Evolutionary conservation across 2,329 filamentous ascomycete genomes (phyloP), one percentile per base, ranked within the genome.

Genomic region (Sarocladiaceae sp.): DNA sequence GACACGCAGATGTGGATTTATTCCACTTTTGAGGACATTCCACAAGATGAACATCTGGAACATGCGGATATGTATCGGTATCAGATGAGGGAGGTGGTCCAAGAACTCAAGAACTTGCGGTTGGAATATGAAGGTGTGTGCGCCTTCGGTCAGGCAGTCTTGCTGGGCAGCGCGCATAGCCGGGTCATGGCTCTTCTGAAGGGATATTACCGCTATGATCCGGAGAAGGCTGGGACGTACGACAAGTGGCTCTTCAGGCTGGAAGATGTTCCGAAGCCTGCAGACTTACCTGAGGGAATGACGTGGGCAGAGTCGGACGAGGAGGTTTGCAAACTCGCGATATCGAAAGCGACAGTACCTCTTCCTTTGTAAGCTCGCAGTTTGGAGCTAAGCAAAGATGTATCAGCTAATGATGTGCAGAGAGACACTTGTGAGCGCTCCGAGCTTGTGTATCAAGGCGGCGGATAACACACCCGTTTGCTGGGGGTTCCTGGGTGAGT

Each of bases 1-100:
- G 81, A 84, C 55, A 85, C 83, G 0, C 74, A 85, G 49, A 64
- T 79, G 23, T 85, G 77, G 74, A 54, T 85, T 2, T 85, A 81
- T 58, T 70, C 68, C 1, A 73, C 72, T 0, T 54, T 76, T 3
- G 73, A 80, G 47, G 59, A 64, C 45, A 44, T 48, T 6, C 21
- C 37, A 12, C 23, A 41, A 7, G 24, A 15, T n/a, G n/a, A 41
- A 15, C 13, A 18, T 6, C 10, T 16, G 13, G 24, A 10, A 3
- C 6, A 16, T 3, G 48, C 51, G 3, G 45, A 50, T 3, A 11
- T 53, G 1, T 63, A 62, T 35, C 56, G 63, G 18, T 44, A 47
- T 13, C 66, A 70, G 40, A 48, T 67, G 1, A 37, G 58, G 2
- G 57, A 60, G 4, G 50, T 62, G 2, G 49, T 60, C 7, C 20